Percentiles rank a stretch among this genome's conserved stretches.
Conservation (phyloP, 2,329 filamentous ascomycete genomes). For the Geosmithia flava region DNA sequence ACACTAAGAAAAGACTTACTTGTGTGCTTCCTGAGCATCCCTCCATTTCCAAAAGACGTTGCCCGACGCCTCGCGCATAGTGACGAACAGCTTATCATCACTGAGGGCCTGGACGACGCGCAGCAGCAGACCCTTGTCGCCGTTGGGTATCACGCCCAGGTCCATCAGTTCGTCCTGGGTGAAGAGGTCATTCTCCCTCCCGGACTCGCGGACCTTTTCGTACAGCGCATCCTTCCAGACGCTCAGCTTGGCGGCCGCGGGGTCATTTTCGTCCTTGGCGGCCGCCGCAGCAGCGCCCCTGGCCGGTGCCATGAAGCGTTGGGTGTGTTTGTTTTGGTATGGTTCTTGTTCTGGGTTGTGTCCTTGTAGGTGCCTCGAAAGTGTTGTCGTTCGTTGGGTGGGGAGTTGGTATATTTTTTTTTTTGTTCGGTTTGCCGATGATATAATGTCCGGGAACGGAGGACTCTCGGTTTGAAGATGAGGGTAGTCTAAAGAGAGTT, state of each 20-base stretch:
- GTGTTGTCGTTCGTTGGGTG: no score
- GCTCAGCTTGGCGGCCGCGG: slow-evolving; percentile 27
- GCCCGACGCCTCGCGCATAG: slow-evolving; percentile 25
- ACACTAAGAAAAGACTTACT: slow-evolving; percentile 26
- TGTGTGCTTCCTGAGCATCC: slow-evolving; percentile 46
- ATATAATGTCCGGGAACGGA: no score
- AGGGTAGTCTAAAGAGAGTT: no score
- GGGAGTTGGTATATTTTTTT: no score
- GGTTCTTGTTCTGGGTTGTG: background rate
- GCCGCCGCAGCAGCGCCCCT: slow-evolving; percentile 10
- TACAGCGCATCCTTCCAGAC: slow-evolving; percentile 46
- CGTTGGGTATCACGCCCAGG: slow-evolving; percentile 43
- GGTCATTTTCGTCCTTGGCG: slow-evolving; percentile 14
- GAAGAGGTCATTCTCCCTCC: slow-evolving; percentile 36
- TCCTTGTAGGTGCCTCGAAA: no score
- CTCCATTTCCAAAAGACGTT: slow-evolving; percentile 43
- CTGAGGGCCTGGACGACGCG: slow-evolving; percentile 44
- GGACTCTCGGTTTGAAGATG: no score
- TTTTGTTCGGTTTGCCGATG: no score
- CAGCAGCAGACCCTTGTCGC: slow-evolving; percentile 41
- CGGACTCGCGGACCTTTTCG: slow-evolving; percentile 37
- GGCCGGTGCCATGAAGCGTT: slow-evolving; percentile 2
- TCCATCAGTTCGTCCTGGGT: slow-evolving; percentile 45
- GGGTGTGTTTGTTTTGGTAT: background rate
- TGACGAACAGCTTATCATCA: slow-evolving; percentile 46